phyloP scores from a whole-genome alignment of 352 stramenopile genomes.

The Globisporangium nodosum region DNA sequence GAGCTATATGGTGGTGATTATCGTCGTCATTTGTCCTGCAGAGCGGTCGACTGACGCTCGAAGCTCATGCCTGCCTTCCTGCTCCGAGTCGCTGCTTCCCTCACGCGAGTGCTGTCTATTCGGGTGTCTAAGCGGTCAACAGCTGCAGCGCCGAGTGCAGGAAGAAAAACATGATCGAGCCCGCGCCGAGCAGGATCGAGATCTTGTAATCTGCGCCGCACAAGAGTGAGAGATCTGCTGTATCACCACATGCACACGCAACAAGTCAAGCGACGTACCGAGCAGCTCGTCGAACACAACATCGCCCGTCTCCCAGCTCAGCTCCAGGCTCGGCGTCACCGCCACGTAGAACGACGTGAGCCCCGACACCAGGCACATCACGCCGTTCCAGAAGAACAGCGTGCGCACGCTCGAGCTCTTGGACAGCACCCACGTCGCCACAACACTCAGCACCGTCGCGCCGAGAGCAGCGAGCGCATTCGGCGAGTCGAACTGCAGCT shows the following conservation, averaged over 20 bases:
- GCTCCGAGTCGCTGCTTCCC: no score
- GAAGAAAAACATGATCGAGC: constrained; percentile 59
- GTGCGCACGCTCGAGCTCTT: constrained; percentile 32
- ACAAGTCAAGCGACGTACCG: constrained; percentile 26
- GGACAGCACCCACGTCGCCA: constrained; percentile 36
- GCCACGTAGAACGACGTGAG: constrained; percentile 58
- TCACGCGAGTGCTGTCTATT: neutral
- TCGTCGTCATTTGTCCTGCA: no score
- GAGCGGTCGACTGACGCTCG: no score
- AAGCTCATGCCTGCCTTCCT: no score
- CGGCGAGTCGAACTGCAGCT: constrained; percentile 47
- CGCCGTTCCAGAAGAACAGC: constrained; percentile 69
- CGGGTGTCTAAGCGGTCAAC: neutral
- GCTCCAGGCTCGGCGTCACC: constrained; percentile 41
- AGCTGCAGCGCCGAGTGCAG: constrained; percentile 55
- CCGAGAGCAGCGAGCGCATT: constrained; percentile 44
- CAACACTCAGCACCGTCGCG: constrained; percentile 22
- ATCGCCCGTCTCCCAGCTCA: constrained; percentile 65
- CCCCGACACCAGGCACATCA: constrained; percentile 49
- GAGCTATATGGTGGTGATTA: no score
- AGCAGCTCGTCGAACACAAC: constrained; percentile 56
- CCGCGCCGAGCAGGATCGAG: constrained; percentile 56
- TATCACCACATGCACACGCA: constrained; percentile 1
- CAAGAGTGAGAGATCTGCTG: no score
- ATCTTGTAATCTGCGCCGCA: constrained; percentile 74